Percentiles rank a stretch among this genome's conserved stretches.
These are phyloP conservation scores for Filosporella fistucella DNA, from an alignment of 495 filamentous ascomycete species.

Conservation along the genomic window DNA sequence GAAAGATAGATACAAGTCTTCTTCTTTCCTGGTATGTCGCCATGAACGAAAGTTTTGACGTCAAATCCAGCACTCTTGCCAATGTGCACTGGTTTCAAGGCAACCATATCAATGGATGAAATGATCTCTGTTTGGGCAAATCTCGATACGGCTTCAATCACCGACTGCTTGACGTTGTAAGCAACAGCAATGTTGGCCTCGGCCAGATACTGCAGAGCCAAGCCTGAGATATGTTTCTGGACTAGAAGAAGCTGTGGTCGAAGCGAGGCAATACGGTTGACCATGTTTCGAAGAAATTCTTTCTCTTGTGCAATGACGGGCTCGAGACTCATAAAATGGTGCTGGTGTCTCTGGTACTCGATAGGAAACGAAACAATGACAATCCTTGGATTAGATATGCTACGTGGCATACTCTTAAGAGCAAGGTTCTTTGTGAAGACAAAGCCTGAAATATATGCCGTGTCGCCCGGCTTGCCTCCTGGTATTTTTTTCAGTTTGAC, in stretches of 20 bases:
- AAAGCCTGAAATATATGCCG: conserved; percentile 88
- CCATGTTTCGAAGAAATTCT: conserved; percentile 88
- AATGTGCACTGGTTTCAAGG: conserved; percentile 70
- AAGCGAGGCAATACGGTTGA: conserved; percentile 84
- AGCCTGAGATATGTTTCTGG: conserved; percentile 82
- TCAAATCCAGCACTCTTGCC: conserved; percentile 85
- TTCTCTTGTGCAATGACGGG: conserved; percentile 96
- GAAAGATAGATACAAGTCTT: conserved; percentile 97
- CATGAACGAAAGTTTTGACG: conserved; percentile 88
- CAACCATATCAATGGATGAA: conserved; percentile 91
- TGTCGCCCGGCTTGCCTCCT: conserved; percentile 84
- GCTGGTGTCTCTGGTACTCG: conserved; percentile 86
- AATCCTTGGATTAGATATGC: conserved; percentile 77
- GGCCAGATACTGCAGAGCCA: conserved; percentile 82
- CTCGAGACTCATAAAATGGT: conserved; percentile 98
- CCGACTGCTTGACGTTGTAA: conserved; percentile 93
- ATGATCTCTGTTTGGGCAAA: conserved; percentile 89
- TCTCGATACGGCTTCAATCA: conserved; percentile 89
- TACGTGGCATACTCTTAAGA: conserved; percentile 90
- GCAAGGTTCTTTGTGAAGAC: conserved; percentile 97
- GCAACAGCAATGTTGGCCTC: conserved; percentile 86
- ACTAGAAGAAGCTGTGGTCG: conserved; percentile 82
- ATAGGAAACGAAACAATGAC: conserved; percentile 93
- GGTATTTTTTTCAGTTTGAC: conserved; percentile 96
- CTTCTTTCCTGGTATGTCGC: conserved; percentile 62